Evolutionary conservation across 2,329 filamentous ascomycete species (phyloP).

Genomic region (Lecanoromycetidae sp.): DNA sequence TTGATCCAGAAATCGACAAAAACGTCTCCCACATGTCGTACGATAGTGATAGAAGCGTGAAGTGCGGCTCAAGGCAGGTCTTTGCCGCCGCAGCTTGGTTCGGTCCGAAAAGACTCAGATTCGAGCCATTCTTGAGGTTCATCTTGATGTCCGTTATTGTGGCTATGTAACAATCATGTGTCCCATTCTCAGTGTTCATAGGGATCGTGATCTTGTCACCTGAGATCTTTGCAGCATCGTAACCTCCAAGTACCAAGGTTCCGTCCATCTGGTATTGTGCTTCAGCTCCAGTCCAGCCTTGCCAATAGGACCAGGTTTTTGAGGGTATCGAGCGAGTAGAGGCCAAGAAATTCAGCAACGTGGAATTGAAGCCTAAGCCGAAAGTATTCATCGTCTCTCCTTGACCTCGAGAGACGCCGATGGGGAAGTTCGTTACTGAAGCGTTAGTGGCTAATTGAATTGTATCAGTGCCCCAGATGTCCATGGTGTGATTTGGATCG

Average conservation of each 20-base stretch:
- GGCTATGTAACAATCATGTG: conserved; percentile 19
- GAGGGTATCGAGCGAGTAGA: conserved; percentile 19
- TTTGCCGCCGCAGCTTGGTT: background rate
- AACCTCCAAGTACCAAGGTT: conserved; percentile 23
- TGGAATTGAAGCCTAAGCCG: conserved; percentile 23
- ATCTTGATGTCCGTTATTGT: conserved; percentile 21
- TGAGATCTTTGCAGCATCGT: conserved; percentile 22
- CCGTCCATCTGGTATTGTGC: conserved; percentile 20
- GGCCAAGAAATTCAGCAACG: conserved; percentile 19
- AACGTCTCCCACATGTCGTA: conserved; percentile 5
- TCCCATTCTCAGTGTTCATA: conserved; percentile 6
- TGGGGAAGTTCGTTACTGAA: too few relatives aligned
- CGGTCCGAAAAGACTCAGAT: conserved; percentile 15
- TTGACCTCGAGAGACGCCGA: background rate
- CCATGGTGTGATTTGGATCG: too few relatives aligned
- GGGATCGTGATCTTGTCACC: conserved; percentile 20
- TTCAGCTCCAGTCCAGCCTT: conserved; percentile 20
- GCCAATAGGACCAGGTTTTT: conserved; percentile 21
- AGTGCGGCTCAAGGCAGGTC: background rate
- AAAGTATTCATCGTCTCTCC: background rate
- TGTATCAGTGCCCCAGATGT: too few relatives aligned
- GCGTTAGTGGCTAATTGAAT: too few relatives aligned
- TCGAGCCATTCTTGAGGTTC: conserved; percentile 23
- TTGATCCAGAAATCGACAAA: background rate
- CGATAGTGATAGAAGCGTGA: background rate